Evolutionary conservation across 495 filamentous ascomycete species (phyloP), one percentile per base, ranked within the genome.

Genomic region (Penicillium cataractarum): DNA sequence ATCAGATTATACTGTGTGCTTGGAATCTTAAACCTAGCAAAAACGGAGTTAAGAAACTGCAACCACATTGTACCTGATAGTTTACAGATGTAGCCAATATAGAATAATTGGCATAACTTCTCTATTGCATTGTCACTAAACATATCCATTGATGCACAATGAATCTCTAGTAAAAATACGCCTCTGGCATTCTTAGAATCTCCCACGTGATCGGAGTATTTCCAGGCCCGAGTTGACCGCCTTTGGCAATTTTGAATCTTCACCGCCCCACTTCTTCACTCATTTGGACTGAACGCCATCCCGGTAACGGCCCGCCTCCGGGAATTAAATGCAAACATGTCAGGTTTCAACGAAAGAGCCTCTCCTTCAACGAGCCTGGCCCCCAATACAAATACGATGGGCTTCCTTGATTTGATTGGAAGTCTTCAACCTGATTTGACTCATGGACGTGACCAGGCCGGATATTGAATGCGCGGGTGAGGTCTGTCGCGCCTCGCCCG

Each of bases 271-370:
- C 13, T 50, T 24, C 15, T 26, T 29, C 44, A 27, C 42, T n/a
- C 27, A 42, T 5, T 22, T n/a, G 13, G 7, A 46, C 51, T n/a
- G 2, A 19, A 10, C 31, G 42, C 42, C 19, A 54, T 59, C 49
- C 66, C 63, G 66, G 60, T 60, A 59, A 29, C 60, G 63, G 63
- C n/a, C 63, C 63, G 66, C 42, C 33, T 46, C 40, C 63, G 63
- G 58, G 8, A 57, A n/a, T 12, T 3, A 24, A 49, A 46, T 9
- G 24, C 24, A 42, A 42, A 27, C 37, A 56, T 15, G 2, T 8
- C 24, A 15, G 4, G 17, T 17, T 29, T 31, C 4, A 24, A 19
- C 27, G 17, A 12, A 19, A 15, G n/a, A 35, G 51, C 51, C 29
- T 24, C 22, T 22, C 17, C 7, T 35, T 35, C n/a, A 24, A 9